Evolutionary conservation across 2,329 filamentous ascomycete genomes (phyloP).

Genomic region (Curvularia lunata): DNA sequence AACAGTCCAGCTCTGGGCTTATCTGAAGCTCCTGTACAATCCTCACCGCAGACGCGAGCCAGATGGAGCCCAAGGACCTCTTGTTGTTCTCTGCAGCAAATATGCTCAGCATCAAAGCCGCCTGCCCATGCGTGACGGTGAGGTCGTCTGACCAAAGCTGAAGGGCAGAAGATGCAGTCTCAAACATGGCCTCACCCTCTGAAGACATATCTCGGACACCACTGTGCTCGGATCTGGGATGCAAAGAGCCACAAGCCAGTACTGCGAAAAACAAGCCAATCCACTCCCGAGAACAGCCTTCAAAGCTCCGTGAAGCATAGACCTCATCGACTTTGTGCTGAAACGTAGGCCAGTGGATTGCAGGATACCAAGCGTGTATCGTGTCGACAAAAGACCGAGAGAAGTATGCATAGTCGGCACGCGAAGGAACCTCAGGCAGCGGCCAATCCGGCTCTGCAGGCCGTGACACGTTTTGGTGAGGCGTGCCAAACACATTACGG

Average conservation of each 20-base stretch:
- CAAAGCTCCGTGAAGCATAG: slow-evolving; percentile 69
- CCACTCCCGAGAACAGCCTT: slow-evolving; percentile 71
- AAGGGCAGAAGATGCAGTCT: slow-evolving; percentile 71
- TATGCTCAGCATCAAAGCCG: slow-evolving; percentile 74
- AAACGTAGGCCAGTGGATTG: slow-evolving; percentile 88
- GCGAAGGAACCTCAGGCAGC: slow-evolving; percentile 72
- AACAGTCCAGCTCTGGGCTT: slow-evolving; percentile 75
- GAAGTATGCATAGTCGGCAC: slow-evolving; percentile 72
- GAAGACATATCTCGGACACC: slow-evolving; percentile 60
- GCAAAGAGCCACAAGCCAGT: slow-evolving; percentile 81
- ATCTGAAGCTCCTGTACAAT: slow-evolving; percentile 84
- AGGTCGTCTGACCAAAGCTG: slow-evolving; percentile 84
- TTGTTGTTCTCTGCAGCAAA: slow-evolving; percentile 86
- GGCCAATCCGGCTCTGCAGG: slow-evolving; percentile 54
- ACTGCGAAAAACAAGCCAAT: slow-evolving; percentile 81
- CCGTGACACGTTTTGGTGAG: slow-evolving; percentile 62
- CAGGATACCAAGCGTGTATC: slow-evolving; percentile 80
- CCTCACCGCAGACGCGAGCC: slow-evolving; percentile 79
- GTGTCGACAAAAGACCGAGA: slow-evolving; percentile 77
- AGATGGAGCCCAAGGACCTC: slow-evolving; percentile 83
- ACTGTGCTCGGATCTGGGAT: slow-evolving; percentile 64
- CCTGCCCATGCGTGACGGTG: slow-evolving; percentile 75
- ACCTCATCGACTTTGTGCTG: slow-evolving; percentile 75
- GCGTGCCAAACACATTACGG: slow-evolving; percentile 79
- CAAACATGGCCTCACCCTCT: slow-evolving; percentile 70